A percentile compares a stretch with the other conserved stretches of the same genome.
Evolutionary conservation across 352 stramenopile genomes (phyloP).

Genomic region (Pythium oligandrum): DNA sequence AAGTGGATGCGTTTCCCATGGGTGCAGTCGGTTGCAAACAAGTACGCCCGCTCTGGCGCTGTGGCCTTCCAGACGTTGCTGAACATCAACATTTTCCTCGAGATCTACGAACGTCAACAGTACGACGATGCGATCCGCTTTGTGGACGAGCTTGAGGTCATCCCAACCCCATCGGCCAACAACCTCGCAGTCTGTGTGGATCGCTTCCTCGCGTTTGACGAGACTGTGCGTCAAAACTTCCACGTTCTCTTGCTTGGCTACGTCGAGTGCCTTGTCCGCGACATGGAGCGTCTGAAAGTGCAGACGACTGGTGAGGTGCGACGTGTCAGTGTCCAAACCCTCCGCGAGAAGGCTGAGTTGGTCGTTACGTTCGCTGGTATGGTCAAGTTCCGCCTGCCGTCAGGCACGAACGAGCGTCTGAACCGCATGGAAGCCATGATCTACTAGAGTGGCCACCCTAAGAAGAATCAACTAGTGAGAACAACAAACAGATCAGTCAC

Average conservation of each 20-base stretch:
- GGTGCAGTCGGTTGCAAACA: slow-evolving; percentile 71
- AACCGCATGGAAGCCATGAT: slow-evolving; percentile 88
- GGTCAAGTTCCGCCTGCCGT: slow-evolving; percentile 84
- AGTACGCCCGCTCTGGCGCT: slow-evolving; percentile 56
- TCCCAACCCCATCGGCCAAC: slow-evolving; percentile 61
- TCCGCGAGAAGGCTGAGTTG: slow-evolving; percentile 76
- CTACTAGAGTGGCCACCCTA: slow-evolving; percentile 37
- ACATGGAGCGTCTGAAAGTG: slow-evolving; percentile 75
- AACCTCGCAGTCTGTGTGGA: slow-evolving; percentile 69
- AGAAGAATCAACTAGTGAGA: too few species aligned
- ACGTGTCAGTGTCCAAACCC: slow-evolving; percentile 33
- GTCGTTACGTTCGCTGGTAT: slow-evolving; percentile 85
- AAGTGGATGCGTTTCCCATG: slow-evolving; percentile 86
- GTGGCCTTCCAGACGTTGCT: slow-evolving; percentile 83
- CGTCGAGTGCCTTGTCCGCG: slow-evolving; percentile 82
- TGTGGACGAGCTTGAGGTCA: slow-evolving; percentile 69
- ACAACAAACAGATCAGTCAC: too few species aligned
- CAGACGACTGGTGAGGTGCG: slow-evolving; percentile 52
- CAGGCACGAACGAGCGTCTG: slow-evolving; percentile 77
- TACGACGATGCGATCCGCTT: slow-evolving; percentile 81
- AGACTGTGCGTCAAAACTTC: slow-evolving; percentile 80
- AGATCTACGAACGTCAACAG: slow-evolving; percentile 80
- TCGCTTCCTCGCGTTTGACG: slow-evolving; percentile 77
- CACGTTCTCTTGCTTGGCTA: slow-evolving; percentile 83
- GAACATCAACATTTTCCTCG: slow-evolving; percentile 84